Base-by-base conservation (phyloP, 495 filamentous ascomycete species). In the Hypoxylon cercidicola region DNA sequence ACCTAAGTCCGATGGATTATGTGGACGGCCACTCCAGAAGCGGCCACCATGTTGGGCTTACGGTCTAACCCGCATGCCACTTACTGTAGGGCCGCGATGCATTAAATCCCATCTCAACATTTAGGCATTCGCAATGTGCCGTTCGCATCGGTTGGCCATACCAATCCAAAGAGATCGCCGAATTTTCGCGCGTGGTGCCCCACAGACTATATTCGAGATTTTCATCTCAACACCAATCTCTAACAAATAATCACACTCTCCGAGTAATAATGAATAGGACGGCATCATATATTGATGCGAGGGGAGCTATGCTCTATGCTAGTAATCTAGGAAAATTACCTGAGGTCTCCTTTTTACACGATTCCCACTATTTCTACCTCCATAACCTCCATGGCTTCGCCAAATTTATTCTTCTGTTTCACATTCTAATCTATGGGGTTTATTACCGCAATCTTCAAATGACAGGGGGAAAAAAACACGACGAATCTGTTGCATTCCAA, bases 1-100 rank as follows among this genome's bases (percentile, higher is more conserved):
- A 21, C 16, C 25, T 13, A 20, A 43, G 30, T 30, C 37, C 44
- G 28, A 25, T 47, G 15, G 37, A 39, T 66, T 56, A 28, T 50
- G 18, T 35, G 48, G 30, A 16, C 39, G 28, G 40, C 46, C 19
- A 51, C 34, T 45, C 50, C 55, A 28, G 48, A 60, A 19, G 39
- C 30, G 21, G 44, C 41, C 50, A 30, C 51, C 50, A 46, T 21
- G 55, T 60, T 66, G 39, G 62, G 62, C 56, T 66, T 55, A 64
- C 49, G 39, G 21, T 55, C 47, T 48, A 64, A 49, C 41, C 62
- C 16, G 62, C 62, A 54, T 64, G 47, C 37, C 32, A 46, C 41
- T 56, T 45, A 39, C 21, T 35, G 45, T 64, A 39, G 52, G 54
- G 55, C 52, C 49, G 41, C 62, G 46, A 64, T 64, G 54, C 55